phyloP scores from a whole-genome alignment of 2,329 filamentous ascomycete species.

The Aurifilum marmelostoma region DNA sequence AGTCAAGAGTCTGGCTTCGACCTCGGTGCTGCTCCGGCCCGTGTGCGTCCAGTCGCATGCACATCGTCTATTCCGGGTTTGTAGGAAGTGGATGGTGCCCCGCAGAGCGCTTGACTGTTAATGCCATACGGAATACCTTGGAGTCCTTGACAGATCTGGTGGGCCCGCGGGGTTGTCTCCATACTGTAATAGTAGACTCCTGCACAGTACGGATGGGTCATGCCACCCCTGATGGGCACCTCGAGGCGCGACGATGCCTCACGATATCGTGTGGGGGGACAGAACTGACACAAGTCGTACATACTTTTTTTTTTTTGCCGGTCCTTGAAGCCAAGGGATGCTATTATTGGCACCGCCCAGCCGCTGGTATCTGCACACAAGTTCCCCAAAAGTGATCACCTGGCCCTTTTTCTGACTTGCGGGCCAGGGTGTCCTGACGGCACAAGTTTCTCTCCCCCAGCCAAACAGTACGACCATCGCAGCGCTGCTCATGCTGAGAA shows the following conservation, averaged over 20 bases:
- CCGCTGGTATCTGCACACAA: constrained; percentile 10
- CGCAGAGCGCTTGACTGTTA: not conserved
- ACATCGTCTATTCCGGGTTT: not conserved
- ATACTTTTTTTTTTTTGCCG: not conserved
- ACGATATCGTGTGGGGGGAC: not conserved
- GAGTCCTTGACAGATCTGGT: constrained; percentile 15
- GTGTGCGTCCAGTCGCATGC: not conserved
- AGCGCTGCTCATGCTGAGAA: not conserved
- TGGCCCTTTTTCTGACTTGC: not conserved
- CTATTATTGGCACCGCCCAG: not conserved
- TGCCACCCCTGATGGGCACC: not conserved
- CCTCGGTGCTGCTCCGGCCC: not conserved
- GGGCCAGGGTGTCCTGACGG: not conserved
- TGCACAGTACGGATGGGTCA: constrained; percentile 17
- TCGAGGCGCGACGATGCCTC: not conserved
- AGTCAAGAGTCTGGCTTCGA: not conserved
- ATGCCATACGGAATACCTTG: not conserved
- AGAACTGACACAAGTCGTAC: constrained; percentile 2
- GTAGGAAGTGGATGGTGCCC: constrained; percentile 9
- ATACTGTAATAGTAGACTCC: not conserved
- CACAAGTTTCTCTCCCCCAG: not conserved
- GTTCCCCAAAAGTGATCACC: constrained; percentile 10
- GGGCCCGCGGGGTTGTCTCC: constrained; percentile 10
- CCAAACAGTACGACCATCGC: not conserved
- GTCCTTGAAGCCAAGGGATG: not conserved